Conservation (phyloP, 1,284 basidiomycete genomes). For the Gomphus bonarii region DNA sequence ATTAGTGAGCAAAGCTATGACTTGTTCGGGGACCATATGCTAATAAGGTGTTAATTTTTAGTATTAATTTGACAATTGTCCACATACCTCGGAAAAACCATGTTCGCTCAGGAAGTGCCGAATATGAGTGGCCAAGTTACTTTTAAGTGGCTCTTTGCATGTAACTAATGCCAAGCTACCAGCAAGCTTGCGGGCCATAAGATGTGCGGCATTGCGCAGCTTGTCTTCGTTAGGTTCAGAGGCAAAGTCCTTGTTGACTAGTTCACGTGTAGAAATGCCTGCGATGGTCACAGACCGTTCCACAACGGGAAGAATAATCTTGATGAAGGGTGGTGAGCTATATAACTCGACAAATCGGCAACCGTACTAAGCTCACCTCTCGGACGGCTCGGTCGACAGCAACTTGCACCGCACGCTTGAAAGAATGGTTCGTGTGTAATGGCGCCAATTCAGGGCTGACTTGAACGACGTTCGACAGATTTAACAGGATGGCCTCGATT, state of each 20-base stretch:
- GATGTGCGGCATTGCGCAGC: slow-evolving; percentile 84
- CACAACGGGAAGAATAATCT: slow-evolving; percentile 96
- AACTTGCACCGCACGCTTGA: slow-evolving; percentile 88
- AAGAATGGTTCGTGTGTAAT: slow-evolving; percentile 68
- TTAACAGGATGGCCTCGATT: slow-evolving; percentile 72
- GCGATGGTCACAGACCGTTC: slow-evolving; percentile 99
- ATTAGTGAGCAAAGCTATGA: slow-evolving; percentile 74
- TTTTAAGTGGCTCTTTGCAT: slow-evolving; percentile 95
- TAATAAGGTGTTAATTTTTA: slow-evolving; percentile 11
- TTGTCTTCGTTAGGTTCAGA: slow-evolving; percentile 90
- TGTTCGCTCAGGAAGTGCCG: slow-evolving; percentile 73
- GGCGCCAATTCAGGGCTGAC: slow-evolving; percentile 68
- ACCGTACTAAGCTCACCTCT: slow-evolving; percentile 46
- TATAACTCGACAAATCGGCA: background rate
- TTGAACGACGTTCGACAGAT: slow-evolving; percentile 63
- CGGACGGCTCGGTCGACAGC: slow-evolving; percentile 93
- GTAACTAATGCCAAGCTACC: slow-evolving; percentile 96
- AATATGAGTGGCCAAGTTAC: slow-evolving; percentile 86
- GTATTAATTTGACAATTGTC: background rate
- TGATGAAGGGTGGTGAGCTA: slow-evolving; percentile 6
- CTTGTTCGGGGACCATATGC: slow-evolving; percentile 58
- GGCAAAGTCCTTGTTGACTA: slow-evolving; percentile 95
- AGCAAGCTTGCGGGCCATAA: slow-evolving; percentile 96
- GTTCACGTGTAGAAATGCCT: slow-evolving; percentile 92
- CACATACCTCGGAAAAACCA: slow-evolving; percentile 73